phyloP scores from a whole-genome alignment of 2,329 filamentous ascomycete species.

The Aspergillus sp. region DNA sequence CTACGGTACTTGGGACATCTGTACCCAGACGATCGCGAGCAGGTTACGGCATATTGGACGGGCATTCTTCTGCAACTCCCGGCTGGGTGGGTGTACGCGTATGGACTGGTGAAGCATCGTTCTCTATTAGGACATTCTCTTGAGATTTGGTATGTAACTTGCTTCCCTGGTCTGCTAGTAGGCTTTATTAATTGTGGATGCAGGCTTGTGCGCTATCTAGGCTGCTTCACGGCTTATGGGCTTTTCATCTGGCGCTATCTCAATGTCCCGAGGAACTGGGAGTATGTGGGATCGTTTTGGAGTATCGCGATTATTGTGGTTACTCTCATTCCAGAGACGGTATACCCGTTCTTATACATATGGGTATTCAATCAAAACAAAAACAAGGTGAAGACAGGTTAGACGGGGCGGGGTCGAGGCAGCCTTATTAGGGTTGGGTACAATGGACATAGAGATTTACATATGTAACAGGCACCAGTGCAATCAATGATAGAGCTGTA shows the following conservation, averaged over 20 bases:
- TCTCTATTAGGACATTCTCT: constrained; percentile 17
- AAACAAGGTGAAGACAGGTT: constrained; percentile 11
- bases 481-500: no score
- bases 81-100: constrained; percentile 19
- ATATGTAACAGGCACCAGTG: no score
- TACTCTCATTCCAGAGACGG: constrained; percentile 21
- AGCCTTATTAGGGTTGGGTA: no score
- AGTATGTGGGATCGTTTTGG: constrained; percentile 20
- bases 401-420: no score
- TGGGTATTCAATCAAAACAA: constrained; percentile 4
- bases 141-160: constrained; percentile 16
- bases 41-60: constrained; percentile 23
- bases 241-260: constrained; percentile 23
- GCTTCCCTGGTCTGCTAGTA: no score
- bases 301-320: constrained; percentile 19
- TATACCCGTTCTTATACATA: constrained; percentile 20
- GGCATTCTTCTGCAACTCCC: constrained; percentile 21
- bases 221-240: constrained; percentile 21
- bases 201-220: constrained; percentile 20
- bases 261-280: constrained; percentile 22
- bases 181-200: no score
- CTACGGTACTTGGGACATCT: constrained; percentile 3
- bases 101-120: constrained; percentile 12
- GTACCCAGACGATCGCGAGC: constrained; percentile 21
- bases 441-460: no score